Evolutionary conservation across 1,284 basidiomycete genomes (phyloP).

Genomic region (Blastosporella zonata): DNA sequence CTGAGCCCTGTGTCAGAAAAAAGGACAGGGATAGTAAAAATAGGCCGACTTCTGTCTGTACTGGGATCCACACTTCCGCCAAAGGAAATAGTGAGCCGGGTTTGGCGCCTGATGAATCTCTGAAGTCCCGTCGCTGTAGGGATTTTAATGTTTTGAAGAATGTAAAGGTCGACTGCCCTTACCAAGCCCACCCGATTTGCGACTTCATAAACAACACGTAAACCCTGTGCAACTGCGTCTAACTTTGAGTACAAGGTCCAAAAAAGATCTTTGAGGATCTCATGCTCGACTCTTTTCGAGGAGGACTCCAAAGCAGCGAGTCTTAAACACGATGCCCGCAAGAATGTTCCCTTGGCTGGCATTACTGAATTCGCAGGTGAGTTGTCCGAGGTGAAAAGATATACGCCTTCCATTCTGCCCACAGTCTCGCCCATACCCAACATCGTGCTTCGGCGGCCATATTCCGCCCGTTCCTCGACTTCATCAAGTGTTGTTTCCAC

Average conservation of each 20-base stretch:
- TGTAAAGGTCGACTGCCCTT: conserved; percentile 28
- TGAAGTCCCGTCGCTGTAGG: conserved; percentile 79
- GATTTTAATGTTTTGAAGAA: conserved; percentile 6
- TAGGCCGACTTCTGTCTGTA: conserved; percentile 79
- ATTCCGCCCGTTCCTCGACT: conserved; percentile 84
- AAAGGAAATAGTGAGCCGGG: conserved; percentile 75
- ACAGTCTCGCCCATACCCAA: conserved; percentile 33
- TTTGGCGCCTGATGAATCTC: conserved; percentile 76
- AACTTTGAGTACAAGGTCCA: conserved; percentile 98
- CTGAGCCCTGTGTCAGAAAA: conserved; percentile 36
- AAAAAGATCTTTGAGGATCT: conserved; percentile 90
- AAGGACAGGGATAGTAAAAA: conserved; percentile 4
- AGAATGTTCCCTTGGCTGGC: conserved; percentile 26
- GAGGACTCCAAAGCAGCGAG: conserved; percentile 78
- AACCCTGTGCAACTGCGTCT: conserved; percentile 91
- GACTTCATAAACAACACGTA: conserved; percentile 91
- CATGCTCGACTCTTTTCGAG: conserved; percentile 74
- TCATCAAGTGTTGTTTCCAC: conserved; percentile 90
- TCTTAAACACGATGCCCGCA: conserved; percentile 55
- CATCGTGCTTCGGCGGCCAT: conserved; percentile 56
- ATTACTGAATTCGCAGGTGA: conserved; percentile 23
- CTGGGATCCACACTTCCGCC: conserved; percentile 87
- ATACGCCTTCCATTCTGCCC: conserved; percentile 44
- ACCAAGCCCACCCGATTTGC: conserved; percentile 85
- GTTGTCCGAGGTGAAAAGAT: conserved; percentile 45